Conservation (phyloP, 2,329 filamentous ascomycete genomes). For the Colletotrichum echinochloae region DNA sequence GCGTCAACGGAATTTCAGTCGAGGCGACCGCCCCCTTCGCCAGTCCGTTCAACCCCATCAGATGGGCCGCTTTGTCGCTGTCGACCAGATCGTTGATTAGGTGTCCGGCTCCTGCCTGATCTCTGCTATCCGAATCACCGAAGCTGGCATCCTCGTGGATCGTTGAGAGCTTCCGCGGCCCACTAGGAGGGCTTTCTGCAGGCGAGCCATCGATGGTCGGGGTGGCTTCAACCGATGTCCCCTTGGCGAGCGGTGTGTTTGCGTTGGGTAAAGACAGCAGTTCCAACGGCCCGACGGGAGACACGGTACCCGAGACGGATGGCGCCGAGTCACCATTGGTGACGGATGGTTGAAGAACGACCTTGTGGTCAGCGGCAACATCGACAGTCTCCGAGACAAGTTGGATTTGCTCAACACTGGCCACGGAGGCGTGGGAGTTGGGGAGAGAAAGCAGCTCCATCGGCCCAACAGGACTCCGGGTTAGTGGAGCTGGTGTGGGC, state of each 20-base stretch:
- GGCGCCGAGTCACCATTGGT: background rate
- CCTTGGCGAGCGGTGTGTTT: background rate
- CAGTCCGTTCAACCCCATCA: constrained; percentile 1
- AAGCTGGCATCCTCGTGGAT: constrained; percentile 21
- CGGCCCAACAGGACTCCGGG: constrained; percentile 52
- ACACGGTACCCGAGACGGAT: background rate
- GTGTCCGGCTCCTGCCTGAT: background rate
- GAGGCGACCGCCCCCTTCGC: constrained; percentile 14
- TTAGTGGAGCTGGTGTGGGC: background rate
- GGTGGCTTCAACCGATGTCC: background rate
- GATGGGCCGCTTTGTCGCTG: constrained; percentile 14
- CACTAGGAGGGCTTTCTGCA: background rate
- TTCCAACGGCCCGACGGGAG: constrained; percentile 56
- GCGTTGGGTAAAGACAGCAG: constrained; percentile 69
- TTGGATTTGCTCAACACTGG: background rate
- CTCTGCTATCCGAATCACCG: background rate
- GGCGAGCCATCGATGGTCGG: background rate
- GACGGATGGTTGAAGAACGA: background rate
- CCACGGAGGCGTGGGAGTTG: constrained; percentile 56
- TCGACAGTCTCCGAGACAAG: background rate
- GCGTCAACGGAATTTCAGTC: constrained; percentile 32
- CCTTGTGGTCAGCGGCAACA: background rate
- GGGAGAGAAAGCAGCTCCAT: constrained; percentile 64
- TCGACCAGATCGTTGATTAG: constrained; percentile 41
- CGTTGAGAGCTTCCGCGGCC: constrained; percentile 20